Evolutionary conservation across 1,284 basidiomycete genomes (phyloP).

Genomic region (Marasmius oreades): DNA sequence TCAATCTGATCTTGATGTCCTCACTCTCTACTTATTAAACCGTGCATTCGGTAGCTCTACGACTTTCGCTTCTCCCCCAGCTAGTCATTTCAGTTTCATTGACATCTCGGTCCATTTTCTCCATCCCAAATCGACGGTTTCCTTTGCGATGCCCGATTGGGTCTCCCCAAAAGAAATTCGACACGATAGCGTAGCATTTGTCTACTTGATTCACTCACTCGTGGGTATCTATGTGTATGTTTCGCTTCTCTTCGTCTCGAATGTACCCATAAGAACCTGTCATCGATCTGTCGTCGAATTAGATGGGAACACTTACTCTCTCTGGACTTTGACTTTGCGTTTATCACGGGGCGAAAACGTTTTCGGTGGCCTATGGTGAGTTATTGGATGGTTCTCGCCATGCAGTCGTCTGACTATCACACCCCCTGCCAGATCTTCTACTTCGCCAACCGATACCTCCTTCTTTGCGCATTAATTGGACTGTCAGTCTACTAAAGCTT

Average conservation of each 20-base stretch:
- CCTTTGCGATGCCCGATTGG: constrained; percentile 14
- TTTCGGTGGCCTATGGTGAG: constrained; percentile 46
- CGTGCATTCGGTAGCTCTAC: no score
- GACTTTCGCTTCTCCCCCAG: no score
- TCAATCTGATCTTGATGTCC: no score
- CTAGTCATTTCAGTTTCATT: no score
- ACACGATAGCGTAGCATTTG: constrained; percentile 39
- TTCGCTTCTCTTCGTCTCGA: constrained; percentile 4
- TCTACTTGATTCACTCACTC: constrained; percentile 62
- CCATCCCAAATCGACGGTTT: not conserved
- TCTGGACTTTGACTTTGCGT: constrained; percentile 51
- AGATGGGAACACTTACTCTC: constrained; percentile 63
- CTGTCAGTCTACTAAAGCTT: constrained; percentile 41
- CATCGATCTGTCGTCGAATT: not conserved
- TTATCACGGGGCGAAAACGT: constrained; percentile 39
- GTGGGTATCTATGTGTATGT: constrained; percentile 63
- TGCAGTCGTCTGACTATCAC: not conserved
- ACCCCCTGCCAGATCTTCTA: constrained; percentile 54
- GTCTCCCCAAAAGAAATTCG: constrained; percentile 6
- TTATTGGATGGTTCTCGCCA: not conserved
- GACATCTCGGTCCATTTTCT: no score
- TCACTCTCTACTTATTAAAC: no score
- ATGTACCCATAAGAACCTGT: constrained; percentile 3
- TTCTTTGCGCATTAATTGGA: constrained; percentile 64
- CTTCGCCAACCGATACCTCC: constrained; percentile 64